These are phyloP conservation scores for Talaromyces stipitatus DNA, from an alignment of 495 filamentous ascomycete species.

Conservation along the genomic window DNA sequence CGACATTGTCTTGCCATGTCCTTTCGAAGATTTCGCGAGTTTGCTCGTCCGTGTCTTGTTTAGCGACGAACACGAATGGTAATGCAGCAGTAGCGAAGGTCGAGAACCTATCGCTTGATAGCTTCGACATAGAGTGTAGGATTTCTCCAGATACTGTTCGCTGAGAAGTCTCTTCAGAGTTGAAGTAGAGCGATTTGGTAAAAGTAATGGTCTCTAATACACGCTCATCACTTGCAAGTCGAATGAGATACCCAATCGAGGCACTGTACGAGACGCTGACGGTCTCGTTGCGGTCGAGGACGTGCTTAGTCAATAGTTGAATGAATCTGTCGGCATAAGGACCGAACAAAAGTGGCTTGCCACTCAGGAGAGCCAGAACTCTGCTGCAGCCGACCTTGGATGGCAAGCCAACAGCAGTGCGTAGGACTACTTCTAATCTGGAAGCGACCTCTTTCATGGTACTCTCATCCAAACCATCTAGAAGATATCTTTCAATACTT, in stretches of 20 bases:
- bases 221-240: constrained; percentile 62
- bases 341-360: constrained; percentile 61
- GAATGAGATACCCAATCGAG: constrained; percentile 75
- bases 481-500: constrained; percentile 79
- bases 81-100: constrained; percentile 64
- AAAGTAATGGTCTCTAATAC: constrained; percentile 59
- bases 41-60: constrained; percentile 73
- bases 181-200: constrained; percentile 67
- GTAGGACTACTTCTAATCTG: constrained; percentile 67
- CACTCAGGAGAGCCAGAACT: constrained; percentile 80
- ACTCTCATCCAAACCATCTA: constrained; percentile 67
- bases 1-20: constrained; percentile 85
- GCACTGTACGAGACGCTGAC: constrained; percentile 80
- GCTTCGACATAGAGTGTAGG: constrained; percentile 69
- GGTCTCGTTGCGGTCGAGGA: constrained; percentile 85
- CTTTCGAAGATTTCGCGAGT: constrained; percentile 68
- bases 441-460: constrained; percentile 68
- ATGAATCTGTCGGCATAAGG: constrained; percentile 74
- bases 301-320: constrained; percentile 64
- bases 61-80: constrained; percentile 81
- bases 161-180: constrained; percentile 63
- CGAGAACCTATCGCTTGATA: constrained; percentile 82
- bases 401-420: constrained; percentile 79
- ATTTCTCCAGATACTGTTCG: constrained; percentile 74
- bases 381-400: constrained; percentile 86